Evolutionary conservation across 768 basidiomycete species (phyloP).

Genomic region (Boletus tomentosulus): DNA sequence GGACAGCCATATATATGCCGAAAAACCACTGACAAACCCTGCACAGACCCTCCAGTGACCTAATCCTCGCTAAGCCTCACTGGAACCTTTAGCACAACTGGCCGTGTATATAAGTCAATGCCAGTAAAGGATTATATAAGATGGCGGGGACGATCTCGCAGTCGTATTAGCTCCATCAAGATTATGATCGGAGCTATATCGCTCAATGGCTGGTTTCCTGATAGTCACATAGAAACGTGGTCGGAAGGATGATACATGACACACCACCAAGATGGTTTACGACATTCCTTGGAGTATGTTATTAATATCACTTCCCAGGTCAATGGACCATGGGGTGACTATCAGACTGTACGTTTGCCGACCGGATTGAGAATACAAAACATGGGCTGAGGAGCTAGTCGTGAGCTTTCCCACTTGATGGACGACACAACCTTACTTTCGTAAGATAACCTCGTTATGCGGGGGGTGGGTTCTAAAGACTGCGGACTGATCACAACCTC

Average conservation of each 20-base stretch:
- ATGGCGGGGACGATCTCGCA: neutral
- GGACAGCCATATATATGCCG: too few species aligned
- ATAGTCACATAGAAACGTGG: neutral
- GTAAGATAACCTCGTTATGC: too few species aligned
- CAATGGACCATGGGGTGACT: neutral
- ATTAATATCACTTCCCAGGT: neutral
- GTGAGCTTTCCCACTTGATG: neutral
- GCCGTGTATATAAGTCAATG: neutral
- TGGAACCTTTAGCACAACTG: too few species aligned
- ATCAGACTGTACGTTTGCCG: neutral
- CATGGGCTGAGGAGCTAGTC: neutral
- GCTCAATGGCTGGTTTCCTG: neutral
- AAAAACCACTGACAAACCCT: too few species aligned
- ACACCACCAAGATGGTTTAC: neutral
- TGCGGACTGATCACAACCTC: too few species aligned
- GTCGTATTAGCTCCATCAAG: neutral
- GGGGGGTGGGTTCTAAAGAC: too few species aligned
- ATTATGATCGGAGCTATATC: neutral
- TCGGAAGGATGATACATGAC: neutral
- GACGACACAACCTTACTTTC: neutral
- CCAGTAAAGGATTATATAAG: neutral
- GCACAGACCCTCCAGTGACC: too few species aligned
- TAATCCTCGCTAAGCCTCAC: too few species aligned
- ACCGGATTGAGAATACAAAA: neutral
- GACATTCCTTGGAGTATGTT: neutral